Evolutionary conservation across 768 basidiomycete genomes (phyloP), one percentile per base, ranked within the genome.

Genomic region (Xerocomellus amylosporus): DNA sequence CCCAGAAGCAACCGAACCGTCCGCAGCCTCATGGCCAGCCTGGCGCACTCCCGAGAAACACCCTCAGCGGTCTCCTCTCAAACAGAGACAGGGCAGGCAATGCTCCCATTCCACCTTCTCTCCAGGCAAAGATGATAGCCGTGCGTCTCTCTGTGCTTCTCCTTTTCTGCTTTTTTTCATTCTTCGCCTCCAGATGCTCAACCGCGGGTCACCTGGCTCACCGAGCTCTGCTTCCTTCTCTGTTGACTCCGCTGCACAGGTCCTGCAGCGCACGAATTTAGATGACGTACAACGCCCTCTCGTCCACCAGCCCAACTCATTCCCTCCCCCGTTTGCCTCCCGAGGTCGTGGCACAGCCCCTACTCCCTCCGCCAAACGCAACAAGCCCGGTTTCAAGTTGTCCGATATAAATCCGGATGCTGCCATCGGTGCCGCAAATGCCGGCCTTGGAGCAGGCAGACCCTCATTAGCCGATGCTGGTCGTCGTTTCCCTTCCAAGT

Each of bases 101-200:
- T 19, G 87, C 87, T 0, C 87, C 88, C 44, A 90, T 98, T 58
- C 95, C 95, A 0, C 91, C 94, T 0, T 80, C 84, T 43, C 79
- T 98, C 42, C 93, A 94, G 68, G 92, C 90, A 58, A 97, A 93
- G 77, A 90, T 98, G 88, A 90, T 89, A 39, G 90, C 88, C 28
- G 93, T 95, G 68, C 62, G 83, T 77, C 40, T 41, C 36, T 14
- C 33, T 20, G 13, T 1, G 26, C 42, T 5, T 10, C 17, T 17
- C 19, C 3, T 24, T 41, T 17, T 15, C 14, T 8, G 51, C 60
- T 47, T 33, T 3, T 45, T 46, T 48, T 53, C 66, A 66, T 61
- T 59, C 58, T 60, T 45, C 14, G 30, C 36, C 33, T 59, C 58
- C 70, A 79, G 82, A 77, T 83, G 75, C 76, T 79, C 39, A 75